Conservation (phyloP, 345 rosid genomes). For the Odontarrhena argentea region DNA sequence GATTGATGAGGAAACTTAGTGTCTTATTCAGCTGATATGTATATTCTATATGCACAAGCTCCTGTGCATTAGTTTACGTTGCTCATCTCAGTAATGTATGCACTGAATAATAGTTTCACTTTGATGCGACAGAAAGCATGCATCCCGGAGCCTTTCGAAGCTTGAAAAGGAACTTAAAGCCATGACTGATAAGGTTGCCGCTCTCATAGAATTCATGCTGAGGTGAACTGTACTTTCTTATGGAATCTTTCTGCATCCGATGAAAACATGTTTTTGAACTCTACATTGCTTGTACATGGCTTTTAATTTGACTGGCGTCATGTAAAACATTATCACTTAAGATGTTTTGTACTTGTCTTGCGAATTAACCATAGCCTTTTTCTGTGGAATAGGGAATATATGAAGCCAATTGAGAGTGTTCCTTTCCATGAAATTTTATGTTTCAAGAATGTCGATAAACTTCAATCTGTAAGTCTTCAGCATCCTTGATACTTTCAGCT, state of each 20-base stretch:
- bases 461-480: slow-evolving; percentile 66
- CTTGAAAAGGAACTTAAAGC: slow-evolving; percentile 48
- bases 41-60: background rate
- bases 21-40: slow-evolving; percentile 19
- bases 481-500: slow-evolving; percentile 19
- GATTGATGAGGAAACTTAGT: slow-evolving; percentile 14
- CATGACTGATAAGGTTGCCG: slow-evolving; percentile 61
- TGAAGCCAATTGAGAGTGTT: slow-evolving; percentile 76
- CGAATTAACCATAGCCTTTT: slow-evolving; percentile 5
- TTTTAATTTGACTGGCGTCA: slow-evolving; percentile 12
- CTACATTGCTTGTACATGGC: slow-evolving; percentile 6
- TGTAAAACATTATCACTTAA: background rate
- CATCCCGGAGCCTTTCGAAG: slow-evolving; percentile 50
- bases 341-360: background rate
- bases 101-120: slow-evolving; percentile 7
- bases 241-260: slow-evolving; percentile 18
- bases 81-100: slow-evolving; percentile 7
- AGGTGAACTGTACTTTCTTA: slow-evolving; percentile 47
- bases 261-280: slow-evolving; percentile 9
- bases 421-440: slow-evolving; percentile 78
- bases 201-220: slow-evolving; percentile 59
- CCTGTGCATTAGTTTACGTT: slow-evolving; percentile 17
- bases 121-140: slow-evolving; percentile 59
- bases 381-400: slow-evolving; percentile 57
- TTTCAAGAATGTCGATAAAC: slow-evolving; percentile 70